These are phyloP conservation scores for Ampelocalamus luodianensis DNA, from an alignment of 176 grass and related monocot species.

Conservation along the genomic window DNA sequence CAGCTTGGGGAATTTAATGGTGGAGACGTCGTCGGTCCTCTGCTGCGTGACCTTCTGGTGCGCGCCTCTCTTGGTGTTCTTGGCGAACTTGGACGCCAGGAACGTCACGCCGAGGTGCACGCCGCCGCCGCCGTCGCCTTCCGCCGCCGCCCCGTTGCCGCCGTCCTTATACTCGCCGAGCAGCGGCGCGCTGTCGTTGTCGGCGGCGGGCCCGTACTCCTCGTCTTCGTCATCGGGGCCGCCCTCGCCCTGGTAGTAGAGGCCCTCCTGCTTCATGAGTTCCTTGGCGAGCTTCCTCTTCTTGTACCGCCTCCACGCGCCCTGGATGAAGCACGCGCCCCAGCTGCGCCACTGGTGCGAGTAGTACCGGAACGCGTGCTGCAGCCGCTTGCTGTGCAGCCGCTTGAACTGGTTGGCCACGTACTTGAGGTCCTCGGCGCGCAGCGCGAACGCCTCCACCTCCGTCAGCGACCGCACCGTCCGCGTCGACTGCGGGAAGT, in stretches of 20 bases:
- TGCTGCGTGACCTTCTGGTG: conserved; percentile 40
- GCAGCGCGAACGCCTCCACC: conserved; percentile 89
- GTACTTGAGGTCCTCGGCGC: conserved; percentile 92
- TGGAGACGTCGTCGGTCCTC: conserved; percentile 50
- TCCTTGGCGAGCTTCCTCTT: conserved; percentile 79
- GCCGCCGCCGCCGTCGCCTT: conserved; percentile 12
- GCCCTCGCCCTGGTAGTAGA: conserved; percentile 43
- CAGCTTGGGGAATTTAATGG: conserved; percentile 78
- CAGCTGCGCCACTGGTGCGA: conserved; percentile 96
- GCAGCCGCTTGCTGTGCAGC: conserved; percentile 90
- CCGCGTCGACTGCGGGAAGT: conserved; percentile 83
- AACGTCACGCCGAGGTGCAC: conserved; percentile 63
- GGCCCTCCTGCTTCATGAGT: conserved; percentile 69
- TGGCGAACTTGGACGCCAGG: conserved; percentile 81
- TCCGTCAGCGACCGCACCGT: conserved; percentile 78
- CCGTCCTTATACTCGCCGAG: conserved; percentile 31
- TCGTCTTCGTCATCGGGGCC: background rate
- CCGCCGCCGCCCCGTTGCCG: background rate
- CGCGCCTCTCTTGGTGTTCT: conserved; percentile 72
- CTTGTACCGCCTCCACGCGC: conserved; percentile 77
- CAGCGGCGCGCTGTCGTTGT: conserved; percentile 49
- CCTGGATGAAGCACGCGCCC: conserved; percentile 88
- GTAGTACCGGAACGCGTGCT: conserved; percentile 97
- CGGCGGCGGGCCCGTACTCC: background rate
- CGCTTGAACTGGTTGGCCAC: conserved; percentile 96